phyloP scores from a whole-genome alignment of 352 stramenopile species.

The Phytophthora vignae region DNA sequence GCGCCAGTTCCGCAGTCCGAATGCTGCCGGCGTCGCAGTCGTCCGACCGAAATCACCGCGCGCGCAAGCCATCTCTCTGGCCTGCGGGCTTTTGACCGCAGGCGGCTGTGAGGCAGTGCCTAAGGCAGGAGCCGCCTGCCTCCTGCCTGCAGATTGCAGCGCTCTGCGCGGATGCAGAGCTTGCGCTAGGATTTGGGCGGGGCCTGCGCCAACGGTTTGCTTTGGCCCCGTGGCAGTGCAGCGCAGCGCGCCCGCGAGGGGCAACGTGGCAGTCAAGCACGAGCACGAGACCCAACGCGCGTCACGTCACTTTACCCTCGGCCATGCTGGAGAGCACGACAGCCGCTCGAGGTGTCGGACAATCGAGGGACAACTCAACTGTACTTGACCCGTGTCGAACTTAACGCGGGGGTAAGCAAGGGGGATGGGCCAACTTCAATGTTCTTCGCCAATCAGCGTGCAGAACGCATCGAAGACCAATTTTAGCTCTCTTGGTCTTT shows the following conservation, averaged over 20 bases:
- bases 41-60: constrained; percentile 26
- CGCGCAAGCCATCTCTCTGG: background rate
- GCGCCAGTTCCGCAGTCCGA: background rate
- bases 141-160: constrained; percentile 10
- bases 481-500: constrained; percentile 17
- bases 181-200: constrained; percentile 33
- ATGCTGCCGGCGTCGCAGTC: constrained; percentile 1
- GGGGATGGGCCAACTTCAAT: constrained; percentile 33
- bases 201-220: constrained; percentile 23
- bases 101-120: constrained; percentile 14
- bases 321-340: background rate
- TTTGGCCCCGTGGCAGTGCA: constrained; percentile 1
- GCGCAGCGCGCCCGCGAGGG: constrained; percentile 2
- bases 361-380: background rate
- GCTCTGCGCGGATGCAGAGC: constrained; percentile 13
- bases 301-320: constrained; percentile 14
- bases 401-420: constrained; percentile 22
- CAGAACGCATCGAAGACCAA: background rate
- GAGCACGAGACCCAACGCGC: background rate
- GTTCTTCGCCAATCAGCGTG: constrained; percentile 13
- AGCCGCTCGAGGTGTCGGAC: background rate
- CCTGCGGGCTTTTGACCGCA: background rate
- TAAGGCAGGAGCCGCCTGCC: constrained; percentile 4
- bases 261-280: constrained; percentile 20
- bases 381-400: constrained; percentile 18